Conservation (phyloP, 1,284 basidiomycete genomes). For the Singerocomus rubriflavus region DNA sequence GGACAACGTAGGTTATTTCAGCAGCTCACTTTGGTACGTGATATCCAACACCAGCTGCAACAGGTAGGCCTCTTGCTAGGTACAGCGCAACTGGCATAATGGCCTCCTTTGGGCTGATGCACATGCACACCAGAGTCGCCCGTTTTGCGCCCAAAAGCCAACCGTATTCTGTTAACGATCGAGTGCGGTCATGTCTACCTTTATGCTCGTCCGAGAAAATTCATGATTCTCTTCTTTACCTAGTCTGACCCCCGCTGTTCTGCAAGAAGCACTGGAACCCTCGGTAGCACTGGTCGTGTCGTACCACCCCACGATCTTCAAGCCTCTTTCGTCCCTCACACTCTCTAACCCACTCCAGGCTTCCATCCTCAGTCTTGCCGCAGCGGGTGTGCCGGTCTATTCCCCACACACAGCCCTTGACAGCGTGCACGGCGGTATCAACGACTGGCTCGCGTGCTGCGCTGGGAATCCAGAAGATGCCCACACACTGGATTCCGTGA, state of each 20-base stretch:
- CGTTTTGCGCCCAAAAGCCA: conserved; percentile 50
- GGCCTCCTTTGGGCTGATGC: conserved; percentile 3
- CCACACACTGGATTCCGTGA: conserved; percentile 20
- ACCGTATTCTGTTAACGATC: conserved; percentile 76
- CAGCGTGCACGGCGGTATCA: conserved; percentile 78
- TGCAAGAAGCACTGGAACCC: conserved; percentile 68
- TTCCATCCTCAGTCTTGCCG: conserved; percentile 75
- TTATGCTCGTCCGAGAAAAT: conserved; percentile 7
- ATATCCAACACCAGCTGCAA: conserved; percentile 4
- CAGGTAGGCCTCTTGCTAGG: conserved; percentile 84
- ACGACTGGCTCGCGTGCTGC: conserved; percentile 73
- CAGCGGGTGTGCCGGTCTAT: conserved; percentile 83
- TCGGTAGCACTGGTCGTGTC: conserved; percentile 71
- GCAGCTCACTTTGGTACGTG: conserved; percentile 24
- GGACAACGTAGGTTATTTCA: conserved; percentile 89
- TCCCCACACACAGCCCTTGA: conserved; percentile 88
- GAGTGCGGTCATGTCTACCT: conserved; percentile 53
- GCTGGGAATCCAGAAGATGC: conserved; percentile 26
- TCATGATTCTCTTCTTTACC: conserved; percentile 14
- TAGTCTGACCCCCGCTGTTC: conserved; percentile 78
- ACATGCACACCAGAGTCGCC: conserved; percentile 62
- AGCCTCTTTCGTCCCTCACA: conserved; percentile 75
- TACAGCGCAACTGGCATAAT: conserved; percentile 32
- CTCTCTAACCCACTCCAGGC: conserved; percentile 77
- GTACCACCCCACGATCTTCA: conserved; percentile 92